A percentile compares a stretch with the other conserved stretches of the same genome.
These are phyloP conservation scores for Psilocybe cyanescens DNA, from an alignment of 768 basidiomycete species.

Conservation along the genomic window DNA sequence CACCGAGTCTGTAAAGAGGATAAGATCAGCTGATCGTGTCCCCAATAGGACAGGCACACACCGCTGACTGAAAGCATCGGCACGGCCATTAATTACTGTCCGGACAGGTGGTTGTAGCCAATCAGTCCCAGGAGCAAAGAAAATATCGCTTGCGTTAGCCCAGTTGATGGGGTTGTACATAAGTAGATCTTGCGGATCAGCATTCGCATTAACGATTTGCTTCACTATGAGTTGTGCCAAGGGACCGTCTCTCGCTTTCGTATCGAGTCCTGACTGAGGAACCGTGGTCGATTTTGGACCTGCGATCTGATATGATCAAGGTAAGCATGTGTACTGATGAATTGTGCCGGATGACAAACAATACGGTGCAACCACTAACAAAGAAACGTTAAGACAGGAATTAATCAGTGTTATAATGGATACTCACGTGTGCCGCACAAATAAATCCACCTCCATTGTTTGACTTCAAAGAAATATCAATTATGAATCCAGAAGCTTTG, in stretches of 20 bases:
- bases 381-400: not conserved
- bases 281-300: constrained; percentile 56
- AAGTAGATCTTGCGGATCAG: constrained; percentile 45
- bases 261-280: constrained; percentile 61
- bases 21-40: not conserved
- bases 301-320: constrained; percentile 38
- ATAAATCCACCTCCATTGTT: constrained; percentile 62
- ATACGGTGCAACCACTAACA: constrained; percentile 50
- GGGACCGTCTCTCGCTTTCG: constrained; percentile 50
- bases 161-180: constrained; percentile 56
- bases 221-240: constrained; percentile 56
- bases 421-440: constrained; percentile 60
- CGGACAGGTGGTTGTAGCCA: constrained; percentile 53
- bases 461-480: constrained; percentile 30
- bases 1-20: constrained; percentile 41
- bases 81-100: constrained; percentile 49
- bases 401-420: not conserved
- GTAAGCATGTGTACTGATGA: too few species aligned
- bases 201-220: constrained; percentile 39
- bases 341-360: constrained; percentile 28
- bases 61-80: constrained; percentile 57
- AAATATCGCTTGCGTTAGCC: constrained; percentile 46
- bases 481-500: not conserved
- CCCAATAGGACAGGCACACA: constrained; percentile 18
- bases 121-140: constrained; percentile 43